Percentiles rank a stretch among this genome's conserved stretches.
Conservation (phyloP, 2,329 filamentous ascomycete genomes). For the Fusarium compactum region DNA sequence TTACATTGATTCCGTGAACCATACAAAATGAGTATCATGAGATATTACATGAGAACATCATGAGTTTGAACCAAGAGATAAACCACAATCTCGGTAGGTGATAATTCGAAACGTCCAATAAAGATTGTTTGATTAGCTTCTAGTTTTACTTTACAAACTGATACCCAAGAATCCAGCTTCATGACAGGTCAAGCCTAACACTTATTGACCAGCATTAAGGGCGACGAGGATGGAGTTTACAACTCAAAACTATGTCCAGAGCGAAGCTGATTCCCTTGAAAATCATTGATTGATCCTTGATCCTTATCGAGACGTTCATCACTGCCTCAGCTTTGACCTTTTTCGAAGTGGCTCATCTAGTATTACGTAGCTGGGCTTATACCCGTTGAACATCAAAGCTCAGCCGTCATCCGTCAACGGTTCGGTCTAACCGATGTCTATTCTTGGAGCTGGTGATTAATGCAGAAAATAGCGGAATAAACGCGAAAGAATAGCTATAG, state of each 20-base stretch:
- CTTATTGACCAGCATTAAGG: neutral
- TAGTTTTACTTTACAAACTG: too few relatives aligned
- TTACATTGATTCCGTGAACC: too few relatives aligned
- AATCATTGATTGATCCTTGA: neutral
- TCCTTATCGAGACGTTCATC: neutral
- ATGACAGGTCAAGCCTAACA: neutral
- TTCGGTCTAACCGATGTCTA: slow-evolving; percentile 18
- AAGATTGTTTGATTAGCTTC: neutral
- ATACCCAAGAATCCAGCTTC: neutral
- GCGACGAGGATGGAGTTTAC: neutral
- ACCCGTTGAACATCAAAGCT: neutral
- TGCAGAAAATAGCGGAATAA: neutral
- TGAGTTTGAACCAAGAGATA: neutral
- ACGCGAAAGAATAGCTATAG: slow-evolving; percentile 5
- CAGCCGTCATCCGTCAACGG: neutral
- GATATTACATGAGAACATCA: neutral
- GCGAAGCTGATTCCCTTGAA: neutral
- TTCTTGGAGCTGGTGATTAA: slow-evolving; percentile 13
- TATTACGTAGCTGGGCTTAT: slow-evolving; percentile 1
- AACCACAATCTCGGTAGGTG: neutral
- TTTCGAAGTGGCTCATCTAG: neutral
- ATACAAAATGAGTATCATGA: neutral
- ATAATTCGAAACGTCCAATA: neutral
- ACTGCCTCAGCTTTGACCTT: slow-evolving; percentile 7
- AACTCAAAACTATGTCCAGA: neutral